phyloP scores from a whole-genome alignment of 1,284 basidiomycete species.

The Quambalaria eucalypti region DNA sequence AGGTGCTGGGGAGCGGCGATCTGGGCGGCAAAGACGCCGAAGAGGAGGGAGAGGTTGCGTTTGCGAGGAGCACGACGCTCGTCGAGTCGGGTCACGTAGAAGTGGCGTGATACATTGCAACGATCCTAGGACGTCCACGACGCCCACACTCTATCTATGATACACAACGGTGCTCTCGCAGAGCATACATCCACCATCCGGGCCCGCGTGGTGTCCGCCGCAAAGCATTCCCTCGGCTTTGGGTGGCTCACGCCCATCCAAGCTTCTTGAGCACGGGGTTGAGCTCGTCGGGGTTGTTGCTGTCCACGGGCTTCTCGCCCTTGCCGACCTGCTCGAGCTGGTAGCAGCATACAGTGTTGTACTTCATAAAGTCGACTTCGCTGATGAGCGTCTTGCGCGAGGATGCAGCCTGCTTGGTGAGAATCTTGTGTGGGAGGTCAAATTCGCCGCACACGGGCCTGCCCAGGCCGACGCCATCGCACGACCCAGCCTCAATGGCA shows the following conservation, averaged over 20 bases:
- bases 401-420: conserved; percentile 45
- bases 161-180: no score
- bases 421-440: conserved; percentile 48
- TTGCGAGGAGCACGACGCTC: no score
- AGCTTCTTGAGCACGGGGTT: conserved; percentile 3
- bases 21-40: no score
- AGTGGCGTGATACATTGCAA: no score
- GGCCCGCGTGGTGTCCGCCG: no score
- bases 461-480: conserved; percentile 50
- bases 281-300: background rate
- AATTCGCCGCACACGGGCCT: conserved; percentile 52
- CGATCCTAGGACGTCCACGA: no score
- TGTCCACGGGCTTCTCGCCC: conserved; percentile 7
- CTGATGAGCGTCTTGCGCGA: conserved; percentile 23
- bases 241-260: background rate
- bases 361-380: conserved; percentile 11
- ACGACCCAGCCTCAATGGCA: conserved; percentile 39
- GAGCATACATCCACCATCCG: no score
- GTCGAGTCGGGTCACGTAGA: no score
- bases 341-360: conserved; percentile 9
- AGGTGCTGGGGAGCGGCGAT: no score
- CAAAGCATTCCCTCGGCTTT: background rate
- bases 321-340: conserved; percentile 13
- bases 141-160: no score
- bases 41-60: no score